A percentile compares a stretch with the other conserved stretches of the same genome.
Conservation (phyloP, 148 eudicot species). For the Dianthus caryophyllus region DNA sequence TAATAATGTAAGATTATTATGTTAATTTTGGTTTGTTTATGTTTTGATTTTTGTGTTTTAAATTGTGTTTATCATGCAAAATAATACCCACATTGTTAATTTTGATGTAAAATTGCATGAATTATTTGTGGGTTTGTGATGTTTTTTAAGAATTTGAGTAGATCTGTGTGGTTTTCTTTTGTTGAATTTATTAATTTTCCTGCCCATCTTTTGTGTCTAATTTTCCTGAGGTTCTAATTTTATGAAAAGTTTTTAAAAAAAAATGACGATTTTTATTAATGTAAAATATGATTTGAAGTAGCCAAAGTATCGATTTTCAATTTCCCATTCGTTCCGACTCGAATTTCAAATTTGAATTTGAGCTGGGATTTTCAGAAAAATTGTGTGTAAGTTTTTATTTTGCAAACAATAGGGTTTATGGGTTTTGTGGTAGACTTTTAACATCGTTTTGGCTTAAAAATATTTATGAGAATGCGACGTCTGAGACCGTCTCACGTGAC, state of each 20-base stretch:
- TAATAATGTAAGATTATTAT: conserved; percentile 17
- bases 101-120: conserved; percentile 5
- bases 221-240: background rate
- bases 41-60: conserved; percentile 8
- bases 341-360: conserved; percentile 22
- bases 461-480: too few relatives aligned
- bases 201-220: conserved; percentile 12
- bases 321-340: background rate
- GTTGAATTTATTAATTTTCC: background rate
- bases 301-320: background rate
- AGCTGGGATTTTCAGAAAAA: conserved; percentile 3
- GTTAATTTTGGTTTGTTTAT: background rate
- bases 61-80: background rate
- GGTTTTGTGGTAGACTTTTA: background rate
- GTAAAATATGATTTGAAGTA: background rate
- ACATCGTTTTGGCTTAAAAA: too few relatives aligned
- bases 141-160: background rate
- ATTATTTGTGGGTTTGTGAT: background rate
- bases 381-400: background rate
- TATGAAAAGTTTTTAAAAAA: background rate
- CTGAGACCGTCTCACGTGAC: too few relatives aligned
- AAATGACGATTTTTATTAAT: background rate
- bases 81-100: conserved; percentile 27
- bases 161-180: conserved; percentile 23
- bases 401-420: conserved; percentile 10